Evolutionary conservation across 2,329 filamentous ascomycete genomes (phyloP), one percentile per base, ranked within the genome.

Genomic region (Beauveria scarabaeidicola): DNA sequence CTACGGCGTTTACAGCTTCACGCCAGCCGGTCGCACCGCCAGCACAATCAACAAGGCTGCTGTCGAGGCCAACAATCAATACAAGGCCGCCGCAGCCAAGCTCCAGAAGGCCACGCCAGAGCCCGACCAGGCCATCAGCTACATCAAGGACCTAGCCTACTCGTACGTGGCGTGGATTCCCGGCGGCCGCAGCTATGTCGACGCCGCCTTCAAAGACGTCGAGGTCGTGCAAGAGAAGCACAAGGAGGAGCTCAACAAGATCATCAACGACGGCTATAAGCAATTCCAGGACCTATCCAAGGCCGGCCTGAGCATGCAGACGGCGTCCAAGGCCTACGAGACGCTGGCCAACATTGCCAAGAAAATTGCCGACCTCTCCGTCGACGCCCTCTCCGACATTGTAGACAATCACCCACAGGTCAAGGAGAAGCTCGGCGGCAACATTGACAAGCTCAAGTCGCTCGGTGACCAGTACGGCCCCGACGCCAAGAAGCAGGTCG

Each of bases 401-500:
- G 70, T 91, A 54, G 80, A 90, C 66, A 89, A 90, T 69, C 88
- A 91, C 69, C 89, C 89, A 0, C 72, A 87, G 65, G 67, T 90
- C 21, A 90, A 89, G 77, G 81, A 90, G 68, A 86, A 88, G 73
- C 73, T 91, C 9, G 88, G 88, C 15, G 84, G 82, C 11, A 85
- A 82, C 65, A 73, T 89, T 48, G 82, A 89, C 53, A 81, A 88
- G 69, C 75, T 91, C 53, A 88, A 89, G 78, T 72, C 84, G 64
- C 79, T 90, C 71, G 84, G 84, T 27, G 81, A 90, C 15, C 77
- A 84, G 61, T 87, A 88, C 66, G 89, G 89, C 0, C 88, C 88
- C 0, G 86, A 91, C 68, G 88, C 86, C 0, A 89, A 90, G 80
- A 86, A 90, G 78, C 81, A 89, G 70, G 81, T 88, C 5, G 85